A percentile compares a stretch with the other conserved stretches of the same genome.
phyloP scores from a whole-genome alignment of 768 basidiomycete genomes.

The Macrolepiota dolichaula region DNA sequence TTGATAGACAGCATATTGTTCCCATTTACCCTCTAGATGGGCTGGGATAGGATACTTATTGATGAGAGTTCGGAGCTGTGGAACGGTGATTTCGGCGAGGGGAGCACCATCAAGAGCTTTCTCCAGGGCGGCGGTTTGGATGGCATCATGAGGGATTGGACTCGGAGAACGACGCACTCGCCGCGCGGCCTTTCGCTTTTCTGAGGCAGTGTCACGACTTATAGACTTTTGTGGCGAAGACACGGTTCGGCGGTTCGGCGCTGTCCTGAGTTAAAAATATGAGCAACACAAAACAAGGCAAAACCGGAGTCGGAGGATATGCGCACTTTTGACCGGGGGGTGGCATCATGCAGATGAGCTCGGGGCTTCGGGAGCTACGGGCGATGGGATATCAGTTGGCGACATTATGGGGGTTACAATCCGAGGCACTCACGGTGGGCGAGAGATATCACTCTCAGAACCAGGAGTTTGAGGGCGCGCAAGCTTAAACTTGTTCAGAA shows the following conservation, averaged over 20 bases:
- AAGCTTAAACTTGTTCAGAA: conserved; percentile 7
- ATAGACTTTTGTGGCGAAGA: not conserved
- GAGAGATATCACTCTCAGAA: not conserved
- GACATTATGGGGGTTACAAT: not conserved
- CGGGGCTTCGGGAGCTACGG: not conserved
- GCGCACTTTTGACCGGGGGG: not conserved
- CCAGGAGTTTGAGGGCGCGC: not conserved
- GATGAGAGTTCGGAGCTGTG: not conserved
- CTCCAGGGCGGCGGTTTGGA: not conserved
- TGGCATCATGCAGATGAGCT: not conserved
- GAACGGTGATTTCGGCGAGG: not conserved
- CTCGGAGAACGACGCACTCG: not conserved
- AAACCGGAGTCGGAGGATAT: not conserved
- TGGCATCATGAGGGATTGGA: not conserved
- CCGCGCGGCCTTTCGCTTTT: not conserved
- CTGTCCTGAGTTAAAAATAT: not conserved
- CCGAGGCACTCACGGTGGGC: not conserved
- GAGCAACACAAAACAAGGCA: not conserved
- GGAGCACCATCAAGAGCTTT: not conserved
- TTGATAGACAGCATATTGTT: conserved; percentile 11
- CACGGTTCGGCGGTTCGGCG: not conserved
- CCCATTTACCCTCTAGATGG: conserved; percentile 8
- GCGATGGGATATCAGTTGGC: not conserved
- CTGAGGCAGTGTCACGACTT: not conserved
- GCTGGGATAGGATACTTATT: not conserved